Percentiles rank a stretch among this genome's conserved stretches.
phyloP scores from a whole-genome alignment of 495 filamentous ascomycete species.

The Platismatia glauca region DNA sequence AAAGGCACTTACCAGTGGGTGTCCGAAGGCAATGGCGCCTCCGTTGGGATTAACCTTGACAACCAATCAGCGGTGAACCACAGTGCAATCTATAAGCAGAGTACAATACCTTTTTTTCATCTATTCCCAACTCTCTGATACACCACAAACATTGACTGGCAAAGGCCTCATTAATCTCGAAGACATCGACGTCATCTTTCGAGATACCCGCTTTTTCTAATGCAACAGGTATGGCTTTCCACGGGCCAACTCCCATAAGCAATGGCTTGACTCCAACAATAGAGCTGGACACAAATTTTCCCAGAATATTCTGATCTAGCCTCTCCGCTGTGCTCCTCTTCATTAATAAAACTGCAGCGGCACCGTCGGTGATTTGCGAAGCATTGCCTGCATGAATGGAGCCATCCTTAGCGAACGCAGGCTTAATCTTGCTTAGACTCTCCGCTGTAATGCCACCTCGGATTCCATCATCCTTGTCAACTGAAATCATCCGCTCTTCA shows the following conservation, averaged over 20 bases:
- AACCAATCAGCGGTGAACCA: background rate
- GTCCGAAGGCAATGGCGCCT: slow-evolving; percentile 96
- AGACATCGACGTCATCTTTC: slow-evolving; percentile 92
- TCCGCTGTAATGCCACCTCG: slow-evolving; percentile 78
- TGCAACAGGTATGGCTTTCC: slow-evolving; percentile 90
- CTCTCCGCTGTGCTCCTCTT: slow-evolving; percentile 83
- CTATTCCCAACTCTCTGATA: slow-evolving; percentile 74
- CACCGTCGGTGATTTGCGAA: slow-evolving; percentile 89
- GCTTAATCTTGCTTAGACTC: slow-evolving; percentile 76
- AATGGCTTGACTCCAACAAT: slow-evolving; percentile 86
- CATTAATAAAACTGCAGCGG: slow-evolving; percentile 92
- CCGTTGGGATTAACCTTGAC: slow-evolving; percentile 94
- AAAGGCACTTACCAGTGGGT: slow-evolving; percentile 90
- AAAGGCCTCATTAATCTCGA: slow-evolving; percentile 99
- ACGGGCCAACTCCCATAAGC: slow-evolving; percentile 92
- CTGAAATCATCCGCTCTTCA: slow-evolving; percentile 76
- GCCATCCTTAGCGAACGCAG: slow-evolving; percentile 86
- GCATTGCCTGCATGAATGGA: slow-evolving; percentile 95
- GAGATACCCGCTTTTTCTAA: slow-evolving; percentile 76
- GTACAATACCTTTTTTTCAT: slow-evolving; percentile 35
- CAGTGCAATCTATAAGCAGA: background rate
- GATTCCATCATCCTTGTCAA: slow-evolving; percentile 81
- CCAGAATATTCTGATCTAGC: slow-evolving; percentile 79
- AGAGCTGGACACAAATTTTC: slow-evolving; percentile 78
- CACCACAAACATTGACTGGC: slow-evolving; percentile 94